Conservation (phyloP, 495 filamentous ascomycete genomes). For the Penicillium lividum region DNA sequence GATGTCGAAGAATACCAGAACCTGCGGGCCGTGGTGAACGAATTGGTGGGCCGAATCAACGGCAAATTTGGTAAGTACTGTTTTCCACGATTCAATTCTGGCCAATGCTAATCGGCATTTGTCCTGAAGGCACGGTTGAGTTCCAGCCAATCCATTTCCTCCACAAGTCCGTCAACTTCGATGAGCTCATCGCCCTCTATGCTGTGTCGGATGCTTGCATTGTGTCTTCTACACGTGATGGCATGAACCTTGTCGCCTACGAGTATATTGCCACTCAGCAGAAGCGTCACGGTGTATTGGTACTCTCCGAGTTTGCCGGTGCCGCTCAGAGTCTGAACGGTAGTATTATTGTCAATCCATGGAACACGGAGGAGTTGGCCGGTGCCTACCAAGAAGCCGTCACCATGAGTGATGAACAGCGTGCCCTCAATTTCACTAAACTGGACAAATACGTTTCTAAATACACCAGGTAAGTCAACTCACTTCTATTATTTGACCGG, state of each 20-base stretch:
- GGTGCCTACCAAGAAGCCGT: constrained; percentile 92
- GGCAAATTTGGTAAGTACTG: constrained; percentile 72
- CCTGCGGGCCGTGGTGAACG: constrained; percentile 88
- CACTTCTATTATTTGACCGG: too few species aligned
- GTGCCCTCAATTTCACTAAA: constrained; percentile 82
- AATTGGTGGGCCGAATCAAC: constrained; percentile 92
- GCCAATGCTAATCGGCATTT: not conserved
- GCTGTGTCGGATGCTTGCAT: constrained; percentile 92
- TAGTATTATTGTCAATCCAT: constrained; percentile 91
- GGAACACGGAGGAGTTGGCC: constrained; percentile 95
- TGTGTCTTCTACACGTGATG: constrained; percentile 93
- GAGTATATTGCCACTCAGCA: constrained; percentile 95
- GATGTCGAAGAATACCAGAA: constrained; percentile 99
- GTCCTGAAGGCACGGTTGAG: constrained; percentile 72
- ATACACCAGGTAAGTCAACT: constrained; percentile 70
- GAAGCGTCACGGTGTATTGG: constrained; percentile 85
- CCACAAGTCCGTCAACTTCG: constrained; percentile 89
- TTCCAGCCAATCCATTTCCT: constrained; percentile 99
- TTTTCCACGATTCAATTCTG: not conserved
- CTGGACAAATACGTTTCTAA: constrained; percentile 93
- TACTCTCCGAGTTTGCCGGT: constrained; percentile 93
- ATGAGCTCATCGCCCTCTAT: constrained; percentile 91
- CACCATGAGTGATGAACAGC: constrained; percentile 86
- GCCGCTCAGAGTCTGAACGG: constrained; percentile 93
- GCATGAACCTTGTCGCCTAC: constrained; percentile 98